These are phyloP conservation scores for Phaseolus coccineus DNA, from an alignment of 331 rosid genomes.

Conservation along the genomic window DNA sequence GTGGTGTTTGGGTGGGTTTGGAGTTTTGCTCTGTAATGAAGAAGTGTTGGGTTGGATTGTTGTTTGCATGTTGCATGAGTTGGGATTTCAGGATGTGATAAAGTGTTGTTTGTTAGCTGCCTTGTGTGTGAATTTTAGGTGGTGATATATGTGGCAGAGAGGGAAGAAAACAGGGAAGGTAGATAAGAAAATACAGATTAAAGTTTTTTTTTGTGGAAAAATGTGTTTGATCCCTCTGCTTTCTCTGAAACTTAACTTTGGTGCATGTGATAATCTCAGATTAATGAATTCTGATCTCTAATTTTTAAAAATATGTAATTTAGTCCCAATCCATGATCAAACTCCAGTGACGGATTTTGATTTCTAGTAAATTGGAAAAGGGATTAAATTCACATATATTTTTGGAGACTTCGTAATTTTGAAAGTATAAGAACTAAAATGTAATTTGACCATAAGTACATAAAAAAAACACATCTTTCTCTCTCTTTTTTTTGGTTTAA, in stretches of 20 bases:
- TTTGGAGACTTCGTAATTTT: background rate
- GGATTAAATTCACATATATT: too few species aligned
- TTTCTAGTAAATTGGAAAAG: background rate
- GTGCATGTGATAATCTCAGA: too few species aligned
- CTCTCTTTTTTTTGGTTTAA: background rate
- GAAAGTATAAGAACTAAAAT: background rate
- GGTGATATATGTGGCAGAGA: background rate
- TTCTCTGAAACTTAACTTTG: background rate
- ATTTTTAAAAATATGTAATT: too few species aligned
- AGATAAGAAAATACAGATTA: background rate
- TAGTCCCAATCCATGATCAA: background rate
- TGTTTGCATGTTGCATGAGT: constrained; percentile 33
- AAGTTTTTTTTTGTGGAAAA: background rate
- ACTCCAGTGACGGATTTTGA: background rate
- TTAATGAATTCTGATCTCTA: background rate
- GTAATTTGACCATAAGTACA: background rate
- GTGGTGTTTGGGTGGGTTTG: constrained; percentile 8
- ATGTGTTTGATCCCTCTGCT: background rate
- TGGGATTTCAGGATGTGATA: constrained; percentile 11
- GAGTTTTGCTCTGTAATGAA: background rate
- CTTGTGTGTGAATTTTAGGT: constrained; percentile 13
- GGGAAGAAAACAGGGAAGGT: background rate
- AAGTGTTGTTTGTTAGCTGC: constrained; percentile 3
- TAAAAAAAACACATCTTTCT: too few species aligned
- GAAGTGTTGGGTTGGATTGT: constrained; percentile 12